Evolutionary conservation across 169 alveolate species (phyloP), one percentile per base, ranked within the genome.

Genomic region (Theileria annulata): DNA sequence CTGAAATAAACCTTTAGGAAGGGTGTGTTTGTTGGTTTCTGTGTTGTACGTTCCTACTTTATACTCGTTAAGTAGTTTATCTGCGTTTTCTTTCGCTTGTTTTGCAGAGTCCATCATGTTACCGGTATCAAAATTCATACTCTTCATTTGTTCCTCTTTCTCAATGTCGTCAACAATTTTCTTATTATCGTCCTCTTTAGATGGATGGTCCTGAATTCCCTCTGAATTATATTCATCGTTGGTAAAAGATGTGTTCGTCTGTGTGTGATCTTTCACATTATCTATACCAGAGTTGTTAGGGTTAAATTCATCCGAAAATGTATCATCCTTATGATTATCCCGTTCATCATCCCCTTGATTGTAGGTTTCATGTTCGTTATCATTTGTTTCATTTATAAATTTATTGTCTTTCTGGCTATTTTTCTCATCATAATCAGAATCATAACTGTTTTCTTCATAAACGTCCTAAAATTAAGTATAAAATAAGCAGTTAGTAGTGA

Each of bases 1-100:
- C 8, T 8, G 30, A 72, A 51, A 76, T 3, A 30, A 6, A 47
- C 63, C 86, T 25, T 70, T 78, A 17, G 88, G 88, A 13, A 82
- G 21, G 10, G 80, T 12, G 19, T 70, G 60, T 0, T 48, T 66
- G 60, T 51, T 56, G 17, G 77, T 64, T 13, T 42, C 70, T 0
- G 85, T 68, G 3, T 3, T 72, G 35, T 0, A 25, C 2, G 59
- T 13, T 9, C 35, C 62, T 10, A 27, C 42, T 63, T 75, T 68
- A 28, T 31, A 56, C 51, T 35, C 56, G 23, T 19, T 49, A 13
- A 35, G 79, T 19, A 33, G 68, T 31, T 42, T 37, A 15, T 77
- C 69, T n/a, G 76, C 86, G 28, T 33, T 30, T 59, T 48, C 63
- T 21, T 75, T 27, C 59, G 63, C 74, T 10, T 35, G 37, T 21